phyloP scores from a whole-genome alignment of 2,329 filamentous ascomycete species.

The Sordariomycetes sp. region DNA sequence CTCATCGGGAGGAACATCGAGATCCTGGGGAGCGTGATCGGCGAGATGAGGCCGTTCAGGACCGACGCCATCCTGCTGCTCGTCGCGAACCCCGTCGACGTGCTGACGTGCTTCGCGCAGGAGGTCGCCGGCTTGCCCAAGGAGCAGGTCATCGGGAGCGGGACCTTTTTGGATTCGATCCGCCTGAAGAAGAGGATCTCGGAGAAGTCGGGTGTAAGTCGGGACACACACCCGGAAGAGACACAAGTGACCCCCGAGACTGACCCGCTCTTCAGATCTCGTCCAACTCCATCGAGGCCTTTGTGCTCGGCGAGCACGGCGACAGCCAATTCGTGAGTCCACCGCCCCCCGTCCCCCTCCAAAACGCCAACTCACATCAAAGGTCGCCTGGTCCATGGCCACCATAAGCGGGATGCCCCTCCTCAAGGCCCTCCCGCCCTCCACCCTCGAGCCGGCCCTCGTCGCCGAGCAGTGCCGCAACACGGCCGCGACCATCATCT shows the following conservation, averaged over 20 bases:
- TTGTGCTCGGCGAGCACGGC: conserved; percentile 4
- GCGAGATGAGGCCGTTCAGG: conserved; percentile 1
- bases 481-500: conserved; percentile 4
- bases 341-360: background rate
- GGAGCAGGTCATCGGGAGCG: conserved; percentile 3
- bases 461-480: conserved; percentile 2
- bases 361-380: background rate
- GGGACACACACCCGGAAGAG: background rate
- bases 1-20: conserved; percentile 3
- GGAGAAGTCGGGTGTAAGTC: conserved; percentile 2
- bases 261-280: background rate
- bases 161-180: conserved; percentile 5
- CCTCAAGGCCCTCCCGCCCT: background rate
- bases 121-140: conserved; percentile 2
- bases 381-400: conserved; percentile 5
- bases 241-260: background rate
- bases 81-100: conserved; percentile 4
- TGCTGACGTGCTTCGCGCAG: conserved; percentile 5
- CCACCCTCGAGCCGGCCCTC: conserved; percentile 1
- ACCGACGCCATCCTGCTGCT: conserved; percentile 1
- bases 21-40: conserved; percentile 2
- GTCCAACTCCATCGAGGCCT: conserved; percentile 4
- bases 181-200: conserved; percentile 2
- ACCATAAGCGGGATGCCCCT: conserved; percentile 1
- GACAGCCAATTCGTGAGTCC: conserved; percentile 4